phyloP scores from a whole-genome alignment of 805 yeast species.

The Dipodascus geniculatus region DNA sequence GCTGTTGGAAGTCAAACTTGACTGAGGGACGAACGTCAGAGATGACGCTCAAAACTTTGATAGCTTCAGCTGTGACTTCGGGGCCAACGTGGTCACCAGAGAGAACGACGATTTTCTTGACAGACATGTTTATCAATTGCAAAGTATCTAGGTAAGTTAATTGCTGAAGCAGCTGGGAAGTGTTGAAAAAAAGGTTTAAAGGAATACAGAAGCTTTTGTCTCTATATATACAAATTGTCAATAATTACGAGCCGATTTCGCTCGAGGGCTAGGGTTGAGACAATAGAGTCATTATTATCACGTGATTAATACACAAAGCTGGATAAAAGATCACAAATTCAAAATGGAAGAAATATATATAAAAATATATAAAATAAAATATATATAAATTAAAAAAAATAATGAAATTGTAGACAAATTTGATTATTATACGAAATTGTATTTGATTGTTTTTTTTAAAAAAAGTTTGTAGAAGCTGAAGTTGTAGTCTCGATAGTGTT shows the following conservation, averaged over 20 bases:
- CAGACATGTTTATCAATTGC: not conserved
- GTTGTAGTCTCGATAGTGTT: not conserved
- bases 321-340: too few species aligned
- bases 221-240: not conserved
- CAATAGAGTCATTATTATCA: not conserved
- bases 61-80: constrained; percentile 81
- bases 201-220: too few species aligned
- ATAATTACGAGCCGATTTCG: not conserved
- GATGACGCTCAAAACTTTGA: constrained; percentile 79
- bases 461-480: too few species aligned
- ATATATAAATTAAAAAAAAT: too few species aligned
- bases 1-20: constrained; percentile 66
- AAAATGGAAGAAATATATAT: not conserved
- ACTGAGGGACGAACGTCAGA: constrained; percentile 42
- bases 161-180: not conserved
- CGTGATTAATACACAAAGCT: not conserved
- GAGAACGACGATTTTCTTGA: constrained; percentile 71
- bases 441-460: too few species aligned
- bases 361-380: too few species aligned
- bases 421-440: not conserved
- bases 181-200: too few species aligned
- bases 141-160: not conserved
- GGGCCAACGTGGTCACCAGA: constrained; percentile 98
- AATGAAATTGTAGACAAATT: not conserved
- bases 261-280: not conserved